phyloP scores from a whole-genome alignment of 1,284 basidiomycete species.

The Rhodofomes roseus region DNA sequence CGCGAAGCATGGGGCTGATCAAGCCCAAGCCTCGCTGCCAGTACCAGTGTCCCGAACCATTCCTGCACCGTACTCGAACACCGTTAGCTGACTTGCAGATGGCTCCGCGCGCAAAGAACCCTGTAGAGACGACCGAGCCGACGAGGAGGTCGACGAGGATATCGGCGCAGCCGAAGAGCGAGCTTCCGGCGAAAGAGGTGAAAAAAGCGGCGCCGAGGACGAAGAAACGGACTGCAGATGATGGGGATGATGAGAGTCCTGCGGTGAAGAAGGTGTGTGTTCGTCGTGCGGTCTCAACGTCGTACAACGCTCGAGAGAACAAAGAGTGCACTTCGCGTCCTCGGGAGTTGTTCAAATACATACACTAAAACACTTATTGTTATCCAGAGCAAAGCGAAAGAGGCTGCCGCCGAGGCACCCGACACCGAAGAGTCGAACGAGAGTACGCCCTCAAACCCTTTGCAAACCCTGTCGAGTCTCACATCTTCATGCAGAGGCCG shows the following conservation, averaged over 20 bases:
- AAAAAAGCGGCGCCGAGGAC: conserved; percentile 20
- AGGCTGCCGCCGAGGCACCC: conserved; percentile 11
- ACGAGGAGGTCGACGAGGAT: conserved; percentile 27
- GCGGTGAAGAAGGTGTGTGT: conserved; percentile 26
- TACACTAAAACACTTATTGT: too few species aligned
- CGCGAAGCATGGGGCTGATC: too few species aligned
- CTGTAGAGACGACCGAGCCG: conserved; percentile 17
- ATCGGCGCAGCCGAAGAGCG: conserved; percentile 28
- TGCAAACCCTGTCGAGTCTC: not conserved
- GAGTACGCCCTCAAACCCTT: not conserved
- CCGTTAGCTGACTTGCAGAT: conserved; percentile 4
- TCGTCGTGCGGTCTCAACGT: not conserved
- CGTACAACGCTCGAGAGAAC: too few species aligned
- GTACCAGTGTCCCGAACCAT: too few species aligned
- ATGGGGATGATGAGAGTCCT: conserved; percentile 17
- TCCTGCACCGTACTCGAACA: too few species aligned
- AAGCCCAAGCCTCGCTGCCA: too few species aligned
- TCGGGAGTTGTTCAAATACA: too few species aligned
- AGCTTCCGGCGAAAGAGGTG: conserved; percentile 15
- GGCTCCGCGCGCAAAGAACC: conserved; percentile 19
- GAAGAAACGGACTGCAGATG: conserved; percentile 25
- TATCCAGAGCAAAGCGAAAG: conserved; percentile 20
- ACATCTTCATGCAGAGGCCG: conserved; percentile 7
- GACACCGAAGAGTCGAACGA: conserved; percentile 7
- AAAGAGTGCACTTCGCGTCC: too few species aligned